phyloP scores from a whole-genome alignment of 805 yeast genomes.

The Kodamaea neixiangensis region DNA sequence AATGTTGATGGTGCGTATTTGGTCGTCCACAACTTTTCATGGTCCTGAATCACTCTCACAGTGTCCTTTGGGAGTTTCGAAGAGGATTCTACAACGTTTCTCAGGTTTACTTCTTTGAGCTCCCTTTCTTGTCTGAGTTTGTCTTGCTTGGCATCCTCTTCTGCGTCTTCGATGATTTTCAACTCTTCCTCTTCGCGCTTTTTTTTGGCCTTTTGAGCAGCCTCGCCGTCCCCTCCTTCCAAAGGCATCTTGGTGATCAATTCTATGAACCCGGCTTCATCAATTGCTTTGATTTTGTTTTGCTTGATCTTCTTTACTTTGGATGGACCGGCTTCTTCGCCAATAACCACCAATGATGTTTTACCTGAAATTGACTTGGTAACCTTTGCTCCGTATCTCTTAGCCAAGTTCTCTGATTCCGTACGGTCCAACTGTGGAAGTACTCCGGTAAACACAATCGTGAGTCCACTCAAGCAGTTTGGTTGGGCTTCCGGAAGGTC shows the following conservation, averaged over 20 bases:
- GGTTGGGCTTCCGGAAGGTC: constrained; percentile 81
- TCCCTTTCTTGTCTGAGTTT: constrained; percentile 26
- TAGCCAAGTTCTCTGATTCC: constrained; percentile 73
- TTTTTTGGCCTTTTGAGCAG: constrained; percentile 69
- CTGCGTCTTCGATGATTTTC: constrained; percentile 46
- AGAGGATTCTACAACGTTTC: constrained; percentile 5
- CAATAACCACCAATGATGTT: constrained; percentile 87
- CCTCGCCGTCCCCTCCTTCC: constrained; percentile 85
- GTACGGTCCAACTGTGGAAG: constrained; percentile 78
- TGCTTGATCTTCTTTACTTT: constrained; percentile 80
- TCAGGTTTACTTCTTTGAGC: constrained; percentile 19
- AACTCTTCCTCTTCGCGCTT: constrained; percentile 72
- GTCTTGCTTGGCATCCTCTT: constrained; percentile 25
- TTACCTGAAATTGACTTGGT: constrained; percentile 82
- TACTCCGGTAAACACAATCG: constrained; percentile 91
- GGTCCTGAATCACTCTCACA: constrained; percentile 44
- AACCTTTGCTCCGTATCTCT: constrained; percentile 88
- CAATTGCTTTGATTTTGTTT: constrained; percentile 74
- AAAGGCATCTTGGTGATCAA: constrained; percentile 80
- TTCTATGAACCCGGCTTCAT: constrained; percentile 81
- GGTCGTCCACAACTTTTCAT: constrained; percentile 85
- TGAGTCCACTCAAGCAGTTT: constrained; percentile 83
- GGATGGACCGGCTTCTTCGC: constrained; percentile 97
- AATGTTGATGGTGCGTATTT: constrained; percentile 83
- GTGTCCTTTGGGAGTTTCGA: constrained; percentile 13